Base-by-base conservation (phyloP, 306 rosid genomes). In the Urtica urens region DNA sequence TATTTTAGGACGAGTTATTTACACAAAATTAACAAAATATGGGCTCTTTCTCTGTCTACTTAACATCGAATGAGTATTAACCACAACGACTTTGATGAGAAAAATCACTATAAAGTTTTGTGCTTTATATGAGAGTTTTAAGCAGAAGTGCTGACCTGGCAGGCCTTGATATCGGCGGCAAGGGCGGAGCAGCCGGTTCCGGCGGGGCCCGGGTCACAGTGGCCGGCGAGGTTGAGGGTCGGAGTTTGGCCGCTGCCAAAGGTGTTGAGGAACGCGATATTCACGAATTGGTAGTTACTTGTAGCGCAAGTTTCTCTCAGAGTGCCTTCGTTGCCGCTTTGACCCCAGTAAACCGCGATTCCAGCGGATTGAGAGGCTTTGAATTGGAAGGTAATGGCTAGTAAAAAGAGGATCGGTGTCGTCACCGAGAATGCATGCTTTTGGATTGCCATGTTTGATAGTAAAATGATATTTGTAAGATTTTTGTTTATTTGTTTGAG, bases 301-400 rank as follows among this genome's bases (percentile, higher is more conserved):
- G 81, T 66, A 54, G 70, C 50, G 25, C 93, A 82, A 9, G 93
- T 62, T 3, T 63, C 67, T 2, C 57, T 59, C 3, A 82, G 38
- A 31, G 86, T 15, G 38, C 77, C 86, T 70, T 82, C 83, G 0
- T 19, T 15, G 1, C 15, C 1, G 37, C 50, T 48, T 70, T 78
- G 86, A 35, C 93, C 93, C 83, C 93, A 78, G 6, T 82, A 82
- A 7, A 67, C 40, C 10, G 81, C 72, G 10, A 82, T 72, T 1
- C 78, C 76, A 3, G 40, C 80, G 7, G 78, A 70, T 3, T 65
- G 11, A 17, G 69, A 61, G n/a, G 14, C 39, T 16, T 20, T 61
- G 55, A 39, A 39, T 31, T 24, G 38, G 23, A n/a, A n/a, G n/a
- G 74, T 63, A 31, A 74, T 27, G 10, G 68, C 16, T 15, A 76